Evolutionary conservation across 148 eudicot genomes (phyloP).

Genomic region (Rhododendron kiyosumense): DNA sequence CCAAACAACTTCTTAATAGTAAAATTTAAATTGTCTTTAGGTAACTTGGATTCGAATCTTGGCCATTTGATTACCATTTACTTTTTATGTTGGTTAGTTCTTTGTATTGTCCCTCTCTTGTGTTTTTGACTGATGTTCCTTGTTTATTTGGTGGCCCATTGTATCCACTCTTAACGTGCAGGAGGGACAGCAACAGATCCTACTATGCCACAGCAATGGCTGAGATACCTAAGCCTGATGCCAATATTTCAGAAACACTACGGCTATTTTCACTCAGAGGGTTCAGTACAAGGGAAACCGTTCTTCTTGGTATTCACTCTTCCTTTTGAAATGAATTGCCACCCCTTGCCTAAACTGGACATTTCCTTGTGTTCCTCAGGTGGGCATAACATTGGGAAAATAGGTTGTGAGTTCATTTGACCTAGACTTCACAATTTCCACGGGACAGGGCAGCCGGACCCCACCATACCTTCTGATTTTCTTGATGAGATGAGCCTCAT

Average conservation of each 20-base stretch:
- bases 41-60: neutral
- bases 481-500: conserved; percentile 18
- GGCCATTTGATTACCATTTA: neutral
- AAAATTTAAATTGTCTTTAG: neutral
- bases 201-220: neutral
- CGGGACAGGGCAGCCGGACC: conserved; percentile 31
- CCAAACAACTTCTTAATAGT: neutral
- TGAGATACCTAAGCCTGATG: conserved; percentile 14
- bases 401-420: conserved; percentile 37
- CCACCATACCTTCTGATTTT: conserved; percentile 29
- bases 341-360: neutral
- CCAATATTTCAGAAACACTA: conserved; percentile 1
- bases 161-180: conserved; percentile 12
- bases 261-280: conserved; percentile 6
- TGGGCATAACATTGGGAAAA: conserved; percentile 43
- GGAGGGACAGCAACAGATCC: conserved; percentile 11
- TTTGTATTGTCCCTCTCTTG: neutral
- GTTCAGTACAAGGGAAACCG: conserved; percentile 11
- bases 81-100: neutral
- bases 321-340: neutral
- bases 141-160: conserved; percentile 6
- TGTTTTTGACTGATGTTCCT: neutral
- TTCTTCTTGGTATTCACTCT: conserved; percentile 16
- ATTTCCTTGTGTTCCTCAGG: conserved; percentile 16
- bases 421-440: conserved; percentile 25